Conservation (phyloP, 83 land plant species). For the Picea mariana region DNA sequence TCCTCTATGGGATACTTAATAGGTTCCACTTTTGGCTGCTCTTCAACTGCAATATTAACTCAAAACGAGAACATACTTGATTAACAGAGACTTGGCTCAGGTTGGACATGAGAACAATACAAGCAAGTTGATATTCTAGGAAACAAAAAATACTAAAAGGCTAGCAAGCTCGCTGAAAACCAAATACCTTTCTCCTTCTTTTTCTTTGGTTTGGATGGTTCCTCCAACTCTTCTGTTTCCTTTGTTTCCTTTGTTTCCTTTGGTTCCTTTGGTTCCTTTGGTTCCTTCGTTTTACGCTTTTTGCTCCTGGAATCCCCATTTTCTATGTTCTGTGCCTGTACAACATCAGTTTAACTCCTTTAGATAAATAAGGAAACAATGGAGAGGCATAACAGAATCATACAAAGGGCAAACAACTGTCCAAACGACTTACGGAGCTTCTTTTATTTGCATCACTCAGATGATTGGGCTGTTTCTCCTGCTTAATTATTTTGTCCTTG, state of each 20-base stretch:
- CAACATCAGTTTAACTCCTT: not conserved
- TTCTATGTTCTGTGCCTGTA: constrained; percentile 10
- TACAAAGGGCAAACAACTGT: not conserved
- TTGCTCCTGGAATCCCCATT: constrained; percentile 18
- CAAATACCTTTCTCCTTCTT: constrained; percentile 19
- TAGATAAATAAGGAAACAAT: not conserved
- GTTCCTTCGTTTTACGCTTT: constrained; percentile 27
- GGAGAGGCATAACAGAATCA: not conserved
- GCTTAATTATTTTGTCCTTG: constrained; percentile 23
- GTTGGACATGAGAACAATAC: not conserved
- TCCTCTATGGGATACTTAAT: constrained; percentile 96
- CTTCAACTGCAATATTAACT: not conserved
- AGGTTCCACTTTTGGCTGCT: constrained; percentile 22
- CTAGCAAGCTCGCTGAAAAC: not conserved
- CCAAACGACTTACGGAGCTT: constrained; percentile 21
- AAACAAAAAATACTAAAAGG: not conserved
- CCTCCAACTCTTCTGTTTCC: constrained; percentile 23
- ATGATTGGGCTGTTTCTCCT: constrained; percentile 19
- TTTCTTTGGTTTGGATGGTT: constrained; percentile 15
- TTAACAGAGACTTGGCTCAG: not conserved
- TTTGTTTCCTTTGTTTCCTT: constrained; percentile 19
- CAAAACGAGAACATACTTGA: not conserved
- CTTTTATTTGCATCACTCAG: constrained; percentile 19
- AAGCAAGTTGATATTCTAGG: not conserved
- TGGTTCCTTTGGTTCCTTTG: constrained; percentile 17